These are phyloP conservation scores for Dunaliella sp. DNA, from an alignment of 139 green algal genomes.

Conservation along the genomic window DNA sequence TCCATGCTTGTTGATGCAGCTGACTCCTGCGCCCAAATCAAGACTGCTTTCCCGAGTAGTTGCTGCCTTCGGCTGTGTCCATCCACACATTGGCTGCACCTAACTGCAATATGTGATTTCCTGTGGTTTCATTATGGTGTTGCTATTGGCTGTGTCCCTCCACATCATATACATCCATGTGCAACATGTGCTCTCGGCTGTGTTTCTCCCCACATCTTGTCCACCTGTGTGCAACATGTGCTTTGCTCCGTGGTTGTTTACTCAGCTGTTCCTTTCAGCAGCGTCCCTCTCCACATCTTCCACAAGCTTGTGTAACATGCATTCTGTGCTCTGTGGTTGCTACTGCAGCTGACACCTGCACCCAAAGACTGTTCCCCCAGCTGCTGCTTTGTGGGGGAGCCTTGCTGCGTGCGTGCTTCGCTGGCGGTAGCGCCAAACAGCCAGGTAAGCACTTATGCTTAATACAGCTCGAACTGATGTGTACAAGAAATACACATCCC, in stretches of 20 bases:
- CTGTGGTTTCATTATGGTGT: background rate
- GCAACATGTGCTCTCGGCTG: background rate
- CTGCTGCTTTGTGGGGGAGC: conserved; percentile 4
- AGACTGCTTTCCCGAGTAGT: too few species aligned
- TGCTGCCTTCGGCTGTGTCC: too few species aligned
- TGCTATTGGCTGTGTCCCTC: background rate
- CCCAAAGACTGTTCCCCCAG: conserved; percentile 12
- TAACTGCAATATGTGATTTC: background rate
- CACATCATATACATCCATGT: background rate
- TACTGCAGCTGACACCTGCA: background rate
- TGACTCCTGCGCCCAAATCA: background rate
- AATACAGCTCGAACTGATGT: too few species aligned
- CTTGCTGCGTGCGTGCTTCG: background rate
- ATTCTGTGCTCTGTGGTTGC: background rate
- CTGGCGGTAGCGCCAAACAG: background rate
- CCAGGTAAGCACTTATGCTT: background rate
- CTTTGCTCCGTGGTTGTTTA: too few species aligned
- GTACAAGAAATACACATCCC: background rate
- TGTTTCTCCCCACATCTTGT: background rate
- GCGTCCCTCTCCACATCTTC: background rate
- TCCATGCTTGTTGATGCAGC: background rate
- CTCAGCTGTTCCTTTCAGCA: background rate
- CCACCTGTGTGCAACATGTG: background rate
- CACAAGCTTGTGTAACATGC: background rate
- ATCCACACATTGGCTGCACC: background rate